Base-by-base conservation (phyloP, 306 rosid species). In the Vigna trinervia region DNA sequence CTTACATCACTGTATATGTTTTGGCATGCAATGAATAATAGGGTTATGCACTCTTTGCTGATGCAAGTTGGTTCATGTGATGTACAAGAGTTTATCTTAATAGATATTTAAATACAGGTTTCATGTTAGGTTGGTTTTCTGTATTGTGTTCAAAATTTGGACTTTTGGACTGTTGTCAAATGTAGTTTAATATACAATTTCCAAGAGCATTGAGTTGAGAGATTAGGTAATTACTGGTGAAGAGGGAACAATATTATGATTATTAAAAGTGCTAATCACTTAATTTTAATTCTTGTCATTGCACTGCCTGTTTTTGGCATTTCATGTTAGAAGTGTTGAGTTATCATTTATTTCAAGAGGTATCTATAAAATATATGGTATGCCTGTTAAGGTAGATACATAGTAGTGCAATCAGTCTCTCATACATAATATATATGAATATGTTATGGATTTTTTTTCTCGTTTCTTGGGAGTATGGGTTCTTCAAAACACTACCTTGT, bases 1-100 rank as follows among this genome's bases (percentile, higher is more conserved):
- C 48, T 60, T 43, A 54, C 38, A 22, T 66, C 19, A 34, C 20
- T 5, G 5, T 60, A 28, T 77, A 5, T 43, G 45, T 47, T 43
- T 51, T 53, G 65, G 53, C 30, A 48, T 77, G 71, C 22, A 61
- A 41, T 82, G 70, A 74, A 57, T 22, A 48, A 72, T 73, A 58
- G 61, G 81, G 30, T 41, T 74, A 54, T 14, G 39, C 61, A 43
- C 30, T 74, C 17, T 13, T 60, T 30, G 67, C 8, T 32, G 43
- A 60, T 6, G 12, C 22, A 13, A 60, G 66, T 30, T 30, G 66
- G 66, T 75, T 80, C 28, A 56, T 39, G 28, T 47, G 75, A 50
- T 71, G 34, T 64, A 14, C 52, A 58, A 63, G 28, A 43, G 5
- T 52, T 76, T 52, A 70, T 66, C 32, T 72, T 9, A 45, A 79